Evolutionary conservation across 441 rosid species (phyloP).

Genomic region (Rhodomyrtus psidioides): DNA sequence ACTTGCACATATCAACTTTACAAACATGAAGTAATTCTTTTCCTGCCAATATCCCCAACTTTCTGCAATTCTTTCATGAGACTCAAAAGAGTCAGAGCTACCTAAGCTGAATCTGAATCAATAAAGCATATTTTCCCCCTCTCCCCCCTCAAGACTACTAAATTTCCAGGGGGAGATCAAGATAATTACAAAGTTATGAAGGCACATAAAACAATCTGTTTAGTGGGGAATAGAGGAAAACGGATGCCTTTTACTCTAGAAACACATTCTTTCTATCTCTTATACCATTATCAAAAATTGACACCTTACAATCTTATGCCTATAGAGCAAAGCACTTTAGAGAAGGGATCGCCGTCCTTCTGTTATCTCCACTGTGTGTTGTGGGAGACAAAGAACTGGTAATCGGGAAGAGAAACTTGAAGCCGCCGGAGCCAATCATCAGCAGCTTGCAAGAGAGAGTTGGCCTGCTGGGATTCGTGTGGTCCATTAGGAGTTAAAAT

Average conservation of each 20-base stretch:
- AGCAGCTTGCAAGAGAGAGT: slow-evolving; percentile 25
- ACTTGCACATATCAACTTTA: background rate
- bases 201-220: background rate
- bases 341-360: background rate
- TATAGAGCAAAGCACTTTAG: background rate
- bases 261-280: background rate
- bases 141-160: background rate
- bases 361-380: slow-evolving; percentile 20
- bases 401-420: slow-evolving; percentile 45
- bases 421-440: slow-evolving; percentile 41
- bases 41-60: background rate
- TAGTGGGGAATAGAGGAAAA: background rate
- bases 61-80: background rate
- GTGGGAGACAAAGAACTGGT: slow-evolving; percentile 37
- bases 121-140: background rate
- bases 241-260: background rate
- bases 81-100: background rate
- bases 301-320: slow-evolving; percentile 5
- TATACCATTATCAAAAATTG: slow-evolving; percentile 5
- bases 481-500: slow-evolving; percentile 19
- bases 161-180: background rate
- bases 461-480: slow-evolving; percentile 24
- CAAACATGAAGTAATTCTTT: background rate
- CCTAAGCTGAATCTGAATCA: background rate
- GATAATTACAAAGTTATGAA: background rate